Conservation (phyloP, 2,329 filamentous ascomycete species). For the Cytospora paraplurivora region DNA sequence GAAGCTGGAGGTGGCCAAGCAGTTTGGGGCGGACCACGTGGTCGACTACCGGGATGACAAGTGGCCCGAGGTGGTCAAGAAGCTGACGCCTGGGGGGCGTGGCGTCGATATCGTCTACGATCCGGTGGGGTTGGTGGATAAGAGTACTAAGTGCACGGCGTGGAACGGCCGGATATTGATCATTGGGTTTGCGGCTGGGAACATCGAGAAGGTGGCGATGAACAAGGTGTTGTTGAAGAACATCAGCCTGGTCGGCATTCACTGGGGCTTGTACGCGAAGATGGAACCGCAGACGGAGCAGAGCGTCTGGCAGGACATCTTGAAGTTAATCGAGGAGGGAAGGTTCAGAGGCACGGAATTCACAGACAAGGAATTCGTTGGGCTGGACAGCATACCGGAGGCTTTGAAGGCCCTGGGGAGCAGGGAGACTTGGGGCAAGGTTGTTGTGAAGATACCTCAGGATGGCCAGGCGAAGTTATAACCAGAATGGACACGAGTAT, state of each 20-base stretch:
- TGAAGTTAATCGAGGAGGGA: conserved; percentile 72
- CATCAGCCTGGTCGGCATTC: conserved; percentile 83
- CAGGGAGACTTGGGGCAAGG: conserved; percentile 92
- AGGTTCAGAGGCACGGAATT: conserved; percentile 84
- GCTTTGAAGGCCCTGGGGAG: conserved; percentile 77
- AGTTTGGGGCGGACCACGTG: conserved; percentile 82
- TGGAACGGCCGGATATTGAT: conserved; percentile 91
- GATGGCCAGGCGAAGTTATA: conserved; percentile 60
- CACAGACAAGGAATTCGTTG: conserved; percentile 78
- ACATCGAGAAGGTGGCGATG: conserved; percentile 88
- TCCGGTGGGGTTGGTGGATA: conserved; percentile 86
- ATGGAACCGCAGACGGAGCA: conserved; percentile 72
- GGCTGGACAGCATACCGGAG: conserved; percentile 75
- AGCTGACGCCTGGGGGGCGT: conserved; percentile 69
- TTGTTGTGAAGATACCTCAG: conserved; percentile 83
- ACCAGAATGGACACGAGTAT: not conserved
- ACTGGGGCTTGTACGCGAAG: conserved; percentile 84
- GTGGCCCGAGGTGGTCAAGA: conserved; percentile 72
- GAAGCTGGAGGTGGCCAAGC: conserved; percentile 77
- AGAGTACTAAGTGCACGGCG: conserved; percentile 85
- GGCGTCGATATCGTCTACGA: conserved; percentile 95
- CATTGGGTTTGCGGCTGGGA: conserved; percentile 84
- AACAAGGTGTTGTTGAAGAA: conserved; percentile 95
- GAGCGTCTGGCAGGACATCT: conserved; percentile 80
- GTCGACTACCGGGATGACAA: conserved; percentile 71